Base-by-base conservation (phyloP, 768 basidiomycete genomes). In the Trametes cingulata region DNA sequence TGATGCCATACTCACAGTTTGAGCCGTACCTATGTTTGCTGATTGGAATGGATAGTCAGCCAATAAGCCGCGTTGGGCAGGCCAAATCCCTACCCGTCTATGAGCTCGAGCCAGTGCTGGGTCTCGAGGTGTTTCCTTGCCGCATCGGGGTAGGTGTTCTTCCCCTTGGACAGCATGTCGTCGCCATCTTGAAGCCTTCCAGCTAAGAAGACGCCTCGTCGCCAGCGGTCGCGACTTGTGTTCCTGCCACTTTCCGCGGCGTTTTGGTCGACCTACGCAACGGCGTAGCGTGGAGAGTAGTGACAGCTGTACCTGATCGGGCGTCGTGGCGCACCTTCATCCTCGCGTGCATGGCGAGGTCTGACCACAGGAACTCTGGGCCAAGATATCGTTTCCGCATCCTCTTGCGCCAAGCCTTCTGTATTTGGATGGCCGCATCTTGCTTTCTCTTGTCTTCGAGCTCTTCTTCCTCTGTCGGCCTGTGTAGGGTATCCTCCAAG, bases 11-110 rank as follows among this genome's bases (percentile, higher is more conserved):
- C 78, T 76, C 73, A 84, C 83, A 71, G 68, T 85, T 85, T 40
- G 83, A 81, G 12, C 84, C 85, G 75, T 85, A 86, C 13, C 85
- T 78, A 68, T 86, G 85, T 65, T 85, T 85, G 33, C 83, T 78
- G 57, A 8, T 8, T 35, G 19, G 6, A 1, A 35, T 60, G 10
- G 8, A 50, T 6, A 9, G 39, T 56, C 25, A 65, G 29, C 24
- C 14, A 19, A 49, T 15, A 25, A 25, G 22, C 3, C 5, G 22
- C 17, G 8, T 22, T 1, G 5, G 14, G 8, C 15, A n/a, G 13
- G 13, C 6, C n/a, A 39, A n/a, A 19, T n/a, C 71, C 78, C 52
- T 49, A 83, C 83, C 75, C 77, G 65, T 86, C 85, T 29, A 85
- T 77, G 27, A 85, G 73, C 66, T 86, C 85, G n/a, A 86, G 71